phyloP scores from a whole-genome alignment of 2,329 filamentous ascomycete genomes.

The Pseudogymnoascus sp. region DNA sequence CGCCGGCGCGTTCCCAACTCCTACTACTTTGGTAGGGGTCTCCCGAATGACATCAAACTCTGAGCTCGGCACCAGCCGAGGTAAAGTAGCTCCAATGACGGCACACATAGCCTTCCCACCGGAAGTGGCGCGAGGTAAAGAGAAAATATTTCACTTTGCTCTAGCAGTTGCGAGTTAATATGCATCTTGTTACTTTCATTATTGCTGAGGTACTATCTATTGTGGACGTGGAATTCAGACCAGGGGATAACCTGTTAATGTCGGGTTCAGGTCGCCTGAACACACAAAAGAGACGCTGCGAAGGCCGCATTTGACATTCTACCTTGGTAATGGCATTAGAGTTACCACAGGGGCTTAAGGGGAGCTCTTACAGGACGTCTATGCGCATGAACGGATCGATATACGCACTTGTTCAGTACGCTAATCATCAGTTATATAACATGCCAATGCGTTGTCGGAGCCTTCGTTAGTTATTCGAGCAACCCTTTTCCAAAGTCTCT shows the following conservation, averaged over 20 bases:
- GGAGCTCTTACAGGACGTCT: not conserved
- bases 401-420: not conserved
- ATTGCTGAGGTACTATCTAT: not conserved
- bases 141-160: constrained; percentile 29
- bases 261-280: not conserved
- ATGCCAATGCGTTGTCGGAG: not conserved
- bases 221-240: not conserved
- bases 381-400: not conserved
- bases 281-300: not conserved
- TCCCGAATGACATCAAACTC: not conserved
- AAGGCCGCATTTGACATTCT: not conserved
- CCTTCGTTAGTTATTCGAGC: not conserved
- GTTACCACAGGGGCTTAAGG: not conserved
- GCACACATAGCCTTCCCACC: not conserved
- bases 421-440: not conserved
- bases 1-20: not conserved
- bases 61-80: not conserved
- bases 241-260: not conserved
- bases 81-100: not conserved
- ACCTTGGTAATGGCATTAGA: not conserved
- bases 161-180: not conserved
- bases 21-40: not conserved
- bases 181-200: not conserved
- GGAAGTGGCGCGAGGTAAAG: not conserved
- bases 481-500: not conserved